Evolutionary conservation across 2,329 filamentous ascomycete species (phyloP).

Genomic region (Calonectria henricotiae): DNA sequence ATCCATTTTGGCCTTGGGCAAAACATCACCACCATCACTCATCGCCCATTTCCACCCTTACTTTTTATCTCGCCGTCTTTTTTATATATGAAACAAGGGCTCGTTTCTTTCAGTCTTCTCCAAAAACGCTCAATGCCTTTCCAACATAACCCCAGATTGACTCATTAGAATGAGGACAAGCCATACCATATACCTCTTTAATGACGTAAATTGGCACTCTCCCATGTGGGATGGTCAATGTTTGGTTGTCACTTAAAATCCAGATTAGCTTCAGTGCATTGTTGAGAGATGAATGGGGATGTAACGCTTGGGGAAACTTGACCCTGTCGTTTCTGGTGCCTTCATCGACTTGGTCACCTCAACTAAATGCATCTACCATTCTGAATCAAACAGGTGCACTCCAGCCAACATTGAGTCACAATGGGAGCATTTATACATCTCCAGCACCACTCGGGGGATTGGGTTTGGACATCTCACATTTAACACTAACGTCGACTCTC

Average conservation of each 20-base stretch:
- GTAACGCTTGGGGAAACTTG: not conserved
- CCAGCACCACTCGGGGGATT: not conserved
- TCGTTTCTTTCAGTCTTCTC: not conserved
- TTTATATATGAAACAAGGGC: not conserved
- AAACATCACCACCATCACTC: not conserved
- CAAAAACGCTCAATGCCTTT: not conserved
- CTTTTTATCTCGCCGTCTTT: not conserved
- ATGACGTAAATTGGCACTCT: not conserved
- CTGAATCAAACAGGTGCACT: not conserved
- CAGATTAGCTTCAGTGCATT: not conserved
- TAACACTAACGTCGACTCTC: not conserved
- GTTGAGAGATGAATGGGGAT: not conserved
- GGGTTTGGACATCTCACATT: not conserved
- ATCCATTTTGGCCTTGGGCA: not conserved
- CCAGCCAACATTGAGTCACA: not conserved
- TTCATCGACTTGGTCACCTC: not conserved
- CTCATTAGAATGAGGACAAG: no score
- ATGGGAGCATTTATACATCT: not conserved
- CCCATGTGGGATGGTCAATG: not conserved
- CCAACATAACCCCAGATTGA: not conserved
- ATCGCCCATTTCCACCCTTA: not conserved
- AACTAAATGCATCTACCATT: not conserved
- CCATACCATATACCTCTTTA: no score
- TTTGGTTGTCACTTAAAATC: not conserved
- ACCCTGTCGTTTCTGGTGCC: not conserved